phyloP scores from a whole-genome alignment of 2,329 filamentous ascomycete species.

The Colletotrichum sojae region DNA sequence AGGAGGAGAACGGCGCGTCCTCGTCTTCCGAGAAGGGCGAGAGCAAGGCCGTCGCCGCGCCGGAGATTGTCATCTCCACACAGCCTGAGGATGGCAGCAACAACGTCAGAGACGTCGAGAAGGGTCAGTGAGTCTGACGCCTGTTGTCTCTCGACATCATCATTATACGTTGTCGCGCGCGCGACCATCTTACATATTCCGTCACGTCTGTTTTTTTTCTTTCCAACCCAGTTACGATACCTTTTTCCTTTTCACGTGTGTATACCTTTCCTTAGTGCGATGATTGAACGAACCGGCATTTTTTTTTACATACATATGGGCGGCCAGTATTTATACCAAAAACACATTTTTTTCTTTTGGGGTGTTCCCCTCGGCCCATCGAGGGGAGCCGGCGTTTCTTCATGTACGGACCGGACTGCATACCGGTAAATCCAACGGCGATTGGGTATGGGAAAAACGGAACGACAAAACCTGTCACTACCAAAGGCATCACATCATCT shows the following conservation, averaged over 20 bases:
- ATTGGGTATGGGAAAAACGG: conserved; percentile 16
- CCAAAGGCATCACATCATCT: neutral
- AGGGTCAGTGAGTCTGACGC: conserved; percentile 12
- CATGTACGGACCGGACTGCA: neutral
- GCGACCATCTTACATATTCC: neutral
- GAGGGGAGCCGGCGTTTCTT: conserved; percentile 13
- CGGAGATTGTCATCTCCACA: conserved; percentile 30
- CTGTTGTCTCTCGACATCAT: neutral
- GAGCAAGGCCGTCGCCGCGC: conserved; percentile 22
- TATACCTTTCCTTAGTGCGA: conserved; percentile 18
- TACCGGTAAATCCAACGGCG: conserved; percentile 3
- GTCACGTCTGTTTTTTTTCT: neutral
- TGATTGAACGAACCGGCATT: conserved; percentile 31
- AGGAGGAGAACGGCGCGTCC: conserved; percentile 9
- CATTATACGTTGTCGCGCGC: neutral
- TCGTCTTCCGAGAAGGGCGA: conserved; percentile 18
- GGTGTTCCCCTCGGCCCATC: too few species aligned
- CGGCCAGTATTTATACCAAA: conserved; percentile 8
- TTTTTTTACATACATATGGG: conserved; percentile 10
- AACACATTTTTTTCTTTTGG: neutral
- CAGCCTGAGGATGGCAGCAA: conserved; percentile 22
- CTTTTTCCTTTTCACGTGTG: conserved; percentile 6
- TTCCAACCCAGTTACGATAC: conserved; percentile 30
- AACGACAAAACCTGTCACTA: conserved; percentile 27
- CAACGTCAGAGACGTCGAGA: conserved; percentile 25